Base-by-base conservation (phyloP, 2,329 filamentous ascomycete species). In the Penicillium olsonii region DNA sequence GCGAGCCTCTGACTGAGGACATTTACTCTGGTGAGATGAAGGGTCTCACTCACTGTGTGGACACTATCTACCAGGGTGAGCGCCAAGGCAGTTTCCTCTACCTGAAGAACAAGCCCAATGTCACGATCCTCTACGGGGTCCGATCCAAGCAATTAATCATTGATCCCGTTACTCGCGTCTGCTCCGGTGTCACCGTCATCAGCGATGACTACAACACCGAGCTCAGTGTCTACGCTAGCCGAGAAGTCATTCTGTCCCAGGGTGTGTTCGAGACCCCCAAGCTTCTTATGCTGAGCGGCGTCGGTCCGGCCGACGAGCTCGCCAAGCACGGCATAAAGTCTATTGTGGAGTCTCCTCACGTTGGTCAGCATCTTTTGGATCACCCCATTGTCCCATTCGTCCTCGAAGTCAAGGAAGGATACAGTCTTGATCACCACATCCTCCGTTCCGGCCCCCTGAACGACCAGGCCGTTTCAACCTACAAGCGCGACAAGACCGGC, bases 21-120 rank as follows among this genome's bases (percentile, higher is more conserved):
- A 77, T 84, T 35, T 82, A 47, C 79, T 9, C 77, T 70, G 2
- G 77, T 5, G 71, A 76, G 43, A 54, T 85, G 22, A 75, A 81
- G 6, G 82, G 78, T 1, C 78, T 85, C 45, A 73, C 70, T 37
- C 73, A 81, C 35, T 77, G 76, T 53, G 69, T 79, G 45, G 76
- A 80, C 61, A 76, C 74, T 31, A 83, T 84, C 58, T 81, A 84
- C 66, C 71, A 79, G 11, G 81, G 81, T 9, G 67, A 70, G 45
- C 75, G 81, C 14, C 79, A 76, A 2, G 74, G 71, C 4, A 78
- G 75, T 55, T 80, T 71, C 54, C 62, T 78, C 1, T 82, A 75
- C 53, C 62, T 84, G 19, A 68, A 75, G 45, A 71, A 72, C 41
- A 81, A 84, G 66, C 67, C 71, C 80, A 60, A 80, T 74, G 0